A percentile compares a stretch with the other conserved stretches of the same genome.
Evolutionary conservation across 805 yeast species (phyloP).

Genomic region (Saccharomycopsis sp.): DNA sequence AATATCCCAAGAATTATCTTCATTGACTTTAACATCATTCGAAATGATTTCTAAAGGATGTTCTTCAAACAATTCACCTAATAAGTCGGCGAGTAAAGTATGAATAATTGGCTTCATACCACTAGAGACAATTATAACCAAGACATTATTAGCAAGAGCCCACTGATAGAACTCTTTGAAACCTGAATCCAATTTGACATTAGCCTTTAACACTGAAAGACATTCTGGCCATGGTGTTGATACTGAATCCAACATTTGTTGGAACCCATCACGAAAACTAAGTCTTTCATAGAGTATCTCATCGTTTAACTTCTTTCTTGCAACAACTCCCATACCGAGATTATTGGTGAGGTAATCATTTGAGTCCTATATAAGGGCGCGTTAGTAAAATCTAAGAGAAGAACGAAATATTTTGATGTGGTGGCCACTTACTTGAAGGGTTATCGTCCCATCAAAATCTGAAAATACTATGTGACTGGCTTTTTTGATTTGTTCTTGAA

Average conservation of each 20-base stretch:
- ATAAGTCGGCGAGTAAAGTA: slow-evolving; percentile 60
- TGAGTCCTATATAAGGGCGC: slow-evolving; percentile 45
- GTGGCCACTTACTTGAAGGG: slow-evolving; percentile 47
- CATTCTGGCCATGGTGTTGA: slow-evolving; percentile 72
- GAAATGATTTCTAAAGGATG: slow-evolving; percentile 72
- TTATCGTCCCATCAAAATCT: slow-evolving; percentile 98
- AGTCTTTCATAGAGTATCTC: slow-evolving; percentile 62
- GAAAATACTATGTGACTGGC: slow-evolving; percentile 66
- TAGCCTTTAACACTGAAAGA: slow-evolving; percentile 55
- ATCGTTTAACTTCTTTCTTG: slow-evolving; percentile 61
- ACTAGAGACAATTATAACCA: slow-evolving; percentile 79
- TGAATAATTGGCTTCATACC: slow-evolving; percentile 93
- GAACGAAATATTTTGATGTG: not conserved
- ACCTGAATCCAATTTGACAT: slow-evolving; percentile 83
- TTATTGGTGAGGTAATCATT: slow-evolving; percentile 88
- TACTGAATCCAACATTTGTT: slow-evolving; percentile 69
- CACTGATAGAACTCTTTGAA: slow-evolving; percentile 75
- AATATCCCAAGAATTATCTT: slow-evolving; percentile 66
- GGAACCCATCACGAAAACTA: slow-evolving; percentile 76
- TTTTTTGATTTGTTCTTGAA: slow-evolving; percentile 8
- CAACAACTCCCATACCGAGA: slow-evolving; percentile 73
- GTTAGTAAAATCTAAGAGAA: not conserved
- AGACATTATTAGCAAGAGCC: slow-evolving; percentile 65
- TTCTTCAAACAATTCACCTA: slow-evolving; percentile 34
- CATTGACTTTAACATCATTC: slow-evolving; percentile 54